phyloP scores from a whole-genome alignment of 139 green algal genomes.

The Tetratostichococcus sp. region DNA sequence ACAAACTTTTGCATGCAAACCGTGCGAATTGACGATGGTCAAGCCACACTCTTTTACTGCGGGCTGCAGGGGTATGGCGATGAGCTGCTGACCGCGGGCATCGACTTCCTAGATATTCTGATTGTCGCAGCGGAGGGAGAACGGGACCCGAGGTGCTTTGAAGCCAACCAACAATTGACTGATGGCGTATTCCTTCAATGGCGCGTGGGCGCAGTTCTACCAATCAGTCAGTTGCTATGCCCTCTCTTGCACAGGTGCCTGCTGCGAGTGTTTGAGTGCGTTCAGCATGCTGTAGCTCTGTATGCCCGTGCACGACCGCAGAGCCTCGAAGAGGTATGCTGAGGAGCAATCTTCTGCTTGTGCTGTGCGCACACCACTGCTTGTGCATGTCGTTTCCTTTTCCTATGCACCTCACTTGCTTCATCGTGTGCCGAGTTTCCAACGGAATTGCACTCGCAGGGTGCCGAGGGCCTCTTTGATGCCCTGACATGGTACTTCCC shows the following conservation, averaged over 20 bases:
- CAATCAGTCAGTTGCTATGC: too few relatives aligned
- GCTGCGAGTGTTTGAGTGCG: not conserved
- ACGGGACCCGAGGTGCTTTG: not conserved
- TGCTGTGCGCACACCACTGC: too few relatives aligned
- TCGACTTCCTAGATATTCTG: not conserved
- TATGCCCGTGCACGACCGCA: not conserved
- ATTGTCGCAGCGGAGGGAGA: not conserved
- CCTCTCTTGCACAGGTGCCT: not conserved
- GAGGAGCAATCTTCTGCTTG: too few relatives aligned
- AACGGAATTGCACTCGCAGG: not conserved
- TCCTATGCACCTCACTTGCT: not conserved
- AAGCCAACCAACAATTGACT: not conserved
- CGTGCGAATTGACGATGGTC: too few relatives aligned
- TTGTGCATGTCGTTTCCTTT: too few relatives aligned
- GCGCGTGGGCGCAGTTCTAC: not conserved
- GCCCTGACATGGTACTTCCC: conserved; percentile 84
- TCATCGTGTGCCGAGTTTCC: not conserved
- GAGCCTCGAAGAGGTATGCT: not conserved
- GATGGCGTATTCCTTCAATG: too few relatives aligned
- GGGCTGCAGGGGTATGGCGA: conserved; percentile 5
- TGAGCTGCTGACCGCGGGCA: conserved; percentile 3
- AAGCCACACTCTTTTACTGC: too few relatives aligned
- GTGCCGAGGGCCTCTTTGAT: conserved; percentile 73
- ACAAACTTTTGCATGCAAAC: too few relatives aligned
- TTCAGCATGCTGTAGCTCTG: not conserved